Evolutionary conservation across 495 filamentous ascomycete species (phyloP).

Genomic region (Pyrenula aspistea): DNA sequence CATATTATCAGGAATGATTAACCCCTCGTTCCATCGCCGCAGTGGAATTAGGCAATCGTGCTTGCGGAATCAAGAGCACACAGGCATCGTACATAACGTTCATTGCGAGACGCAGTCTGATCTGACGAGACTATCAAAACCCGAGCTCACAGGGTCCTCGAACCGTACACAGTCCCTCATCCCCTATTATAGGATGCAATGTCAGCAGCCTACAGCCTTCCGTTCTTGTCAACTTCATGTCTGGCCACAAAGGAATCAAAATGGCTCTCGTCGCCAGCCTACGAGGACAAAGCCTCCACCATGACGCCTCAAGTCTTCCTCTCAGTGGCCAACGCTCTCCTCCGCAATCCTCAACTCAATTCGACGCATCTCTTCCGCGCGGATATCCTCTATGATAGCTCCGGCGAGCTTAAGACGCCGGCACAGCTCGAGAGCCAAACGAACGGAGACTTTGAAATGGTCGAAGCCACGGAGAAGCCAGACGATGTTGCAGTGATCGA

Average conservation of each 20-base stretch:
- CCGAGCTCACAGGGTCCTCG: no score
- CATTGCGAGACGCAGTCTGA: no score
- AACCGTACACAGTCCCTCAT: no score
- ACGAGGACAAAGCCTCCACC: neutral
- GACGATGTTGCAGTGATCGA: constrained; percentile 8
- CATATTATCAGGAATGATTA: no score
- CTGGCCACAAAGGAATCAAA: neutral
- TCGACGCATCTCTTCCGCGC: constrained; percentile 75
- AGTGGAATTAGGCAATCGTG: no score
- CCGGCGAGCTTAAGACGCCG: constrained; percentile 18
- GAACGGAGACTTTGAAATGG: constrained; percentile 2
- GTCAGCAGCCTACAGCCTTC: no score
- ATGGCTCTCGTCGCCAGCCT: neutral
- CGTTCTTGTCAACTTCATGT: no score
- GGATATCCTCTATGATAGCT: constrained; percentile 60
- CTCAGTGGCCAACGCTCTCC: constrained; percentile 56
- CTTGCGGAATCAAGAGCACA: no score
- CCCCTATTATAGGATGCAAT: no score
- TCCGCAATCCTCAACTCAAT: constrained; percentile 79
- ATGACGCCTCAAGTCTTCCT: constrained; percentile 49
- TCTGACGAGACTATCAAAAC: no score
- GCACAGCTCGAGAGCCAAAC: constrained; percentile 10
- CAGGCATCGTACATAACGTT: no score
- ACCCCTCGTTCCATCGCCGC: no score
- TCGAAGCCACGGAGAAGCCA: neutral